phyloP scores from a whole-genome alignment of 1,139 yeast species.

The Pichia sp. region DNA sequence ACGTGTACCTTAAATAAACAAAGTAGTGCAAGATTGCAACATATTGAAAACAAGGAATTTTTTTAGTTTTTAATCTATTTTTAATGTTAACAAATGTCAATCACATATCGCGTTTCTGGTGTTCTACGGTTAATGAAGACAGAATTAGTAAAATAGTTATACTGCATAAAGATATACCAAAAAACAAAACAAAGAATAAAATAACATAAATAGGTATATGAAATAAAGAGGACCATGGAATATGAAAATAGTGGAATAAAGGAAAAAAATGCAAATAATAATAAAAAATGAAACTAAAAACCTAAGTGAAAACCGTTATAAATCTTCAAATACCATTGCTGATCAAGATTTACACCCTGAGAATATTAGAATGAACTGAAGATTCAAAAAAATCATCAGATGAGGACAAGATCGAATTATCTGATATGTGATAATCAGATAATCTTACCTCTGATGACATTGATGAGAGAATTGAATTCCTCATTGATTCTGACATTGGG shows the following conservation, averaged over 20 bases:
- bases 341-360: background rate
- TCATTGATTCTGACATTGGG: background rate
- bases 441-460: background rate
- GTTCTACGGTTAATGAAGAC: too few species aligned
- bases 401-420: slow-evolving; percentile 5
- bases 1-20: background rate
- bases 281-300: background rate
- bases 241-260: background rate
- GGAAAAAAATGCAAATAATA: background rate
- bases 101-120: background rate
- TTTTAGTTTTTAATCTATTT: background rate
- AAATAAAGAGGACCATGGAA: background rate
- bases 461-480: background rate
- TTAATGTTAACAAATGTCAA: background rate
- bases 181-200: background rate
- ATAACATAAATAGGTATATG: too few species aligned
- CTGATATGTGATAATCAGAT: background rate
- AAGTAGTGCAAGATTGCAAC: background rate
- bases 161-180: background rate
- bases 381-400: slow-evolving; percentile 10
- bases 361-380: background rate
- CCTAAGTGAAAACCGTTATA: background rate
- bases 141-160: too few species aligned
- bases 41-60: background rate
- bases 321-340: background rate